These are phyloP conservation scores for Yamagishiella unicocca DNA, from an alignment of 139 green algal species.

Conservation along the genomic window DNA sequence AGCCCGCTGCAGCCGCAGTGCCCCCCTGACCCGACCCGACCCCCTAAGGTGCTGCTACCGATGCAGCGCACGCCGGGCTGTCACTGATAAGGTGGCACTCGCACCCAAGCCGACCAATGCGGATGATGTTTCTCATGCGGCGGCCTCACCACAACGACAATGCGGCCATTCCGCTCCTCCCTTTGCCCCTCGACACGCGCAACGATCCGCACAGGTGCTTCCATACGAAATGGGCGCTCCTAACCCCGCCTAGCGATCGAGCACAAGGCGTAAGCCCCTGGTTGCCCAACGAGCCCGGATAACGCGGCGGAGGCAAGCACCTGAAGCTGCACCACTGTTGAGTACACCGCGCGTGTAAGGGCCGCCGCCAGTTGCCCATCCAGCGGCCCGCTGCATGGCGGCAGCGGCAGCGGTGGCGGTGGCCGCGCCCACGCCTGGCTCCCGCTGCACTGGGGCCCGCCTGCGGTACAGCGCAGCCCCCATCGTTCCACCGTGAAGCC, in stretches of 20 bases:
- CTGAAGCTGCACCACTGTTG: not conserved
- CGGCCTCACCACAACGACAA: too few relatives aligned
- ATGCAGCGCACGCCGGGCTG: not conserved
- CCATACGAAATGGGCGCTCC: too few relatives aligned
- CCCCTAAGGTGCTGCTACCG: not conserved
- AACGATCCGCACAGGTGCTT: not conserved
- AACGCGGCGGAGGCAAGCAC: slow-evolving; percentile 12
- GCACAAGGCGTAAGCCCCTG: too few relatives aligned
- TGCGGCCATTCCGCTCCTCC: too few relatives aligned
- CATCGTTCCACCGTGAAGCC: too few relatives aligned
- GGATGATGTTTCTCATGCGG: too few relatives aligned
- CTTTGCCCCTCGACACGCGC: not conserved
- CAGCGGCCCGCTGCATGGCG: not conserved
- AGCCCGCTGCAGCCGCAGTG: too few relatives aligned
- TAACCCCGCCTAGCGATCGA: too few relatives aligned
- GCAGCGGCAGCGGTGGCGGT: not conserved
- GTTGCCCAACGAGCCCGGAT: too few relatives aligned
- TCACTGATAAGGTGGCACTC: not conserved
- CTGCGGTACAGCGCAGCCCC: too few relatives aligned
- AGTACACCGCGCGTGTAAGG: slow-evolving; percentile 6
- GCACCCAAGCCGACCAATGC: not conserved
- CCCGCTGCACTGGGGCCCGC: not conserved
- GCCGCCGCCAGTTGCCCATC: slow-evolving; percentile 7
- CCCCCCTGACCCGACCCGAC: not conserved
- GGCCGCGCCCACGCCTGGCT: not conserved